Evolutionary conservation across 352 stramenopile species (phyloP).

Genomic region (Pythium aristosporum): DNA sequence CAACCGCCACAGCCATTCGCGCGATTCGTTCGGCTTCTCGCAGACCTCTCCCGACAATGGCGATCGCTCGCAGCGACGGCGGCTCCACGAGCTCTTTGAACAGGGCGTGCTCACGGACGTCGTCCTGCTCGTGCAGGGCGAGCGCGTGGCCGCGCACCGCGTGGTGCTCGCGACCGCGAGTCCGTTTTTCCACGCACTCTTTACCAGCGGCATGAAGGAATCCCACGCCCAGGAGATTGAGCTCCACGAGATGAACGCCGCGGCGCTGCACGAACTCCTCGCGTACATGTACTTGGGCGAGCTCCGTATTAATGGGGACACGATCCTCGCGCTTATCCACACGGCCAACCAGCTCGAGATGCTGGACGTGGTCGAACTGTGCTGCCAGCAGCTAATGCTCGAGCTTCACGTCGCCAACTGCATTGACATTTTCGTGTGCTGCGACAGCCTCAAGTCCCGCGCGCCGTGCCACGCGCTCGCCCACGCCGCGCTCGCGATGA

Average conservation of each 20-base stretch:
- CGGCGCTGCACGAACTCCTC: constrained; percentile 50
- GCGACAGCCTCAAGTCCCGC: constrained; percentile 52
- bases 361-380: constrained; percentile 63
- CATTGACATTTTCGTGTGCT: constrained; percentile 73
- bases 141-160: constrained; percentile 54
- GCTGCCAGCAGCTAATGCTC: constrained; percentile 72
- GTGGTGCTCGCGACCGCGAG: constrained; percentile 60
- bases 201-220: constrained; percentile 77
- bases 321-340: constrained; percentile 60
- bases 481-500: constrained; percentile 57
- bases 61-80: constrained; percentile 36
- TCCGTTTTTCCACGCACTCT: constrained; percentile 74
- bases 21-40: not conserved
- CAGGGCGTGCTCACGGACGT: constrained; percentile 60
- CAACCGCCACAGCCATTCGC: not conserved
- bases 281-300: constrained; percentile 73
- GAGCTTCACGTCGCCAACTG: constrained; percentile 65
- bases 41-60: not conserved
- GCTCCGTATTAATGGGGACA: constrained; percentile 50
- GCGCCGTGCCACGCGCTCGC: constrained; percentile 47
- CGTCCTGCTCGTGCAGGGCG: constrained; percentile 48
- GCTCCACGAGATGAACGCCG: constrained; percentile 47
- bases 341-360: constrained; percentile 75
- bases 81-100: constrained; percentile 50
- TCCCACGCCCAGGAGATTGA: constrained; percentile 39